Evolutionary conservation across 495 filamentous ascomycete species (phyloP), one percentile per base, ranked within the genome.

Genomic region (Podospora sp.): DNA sequence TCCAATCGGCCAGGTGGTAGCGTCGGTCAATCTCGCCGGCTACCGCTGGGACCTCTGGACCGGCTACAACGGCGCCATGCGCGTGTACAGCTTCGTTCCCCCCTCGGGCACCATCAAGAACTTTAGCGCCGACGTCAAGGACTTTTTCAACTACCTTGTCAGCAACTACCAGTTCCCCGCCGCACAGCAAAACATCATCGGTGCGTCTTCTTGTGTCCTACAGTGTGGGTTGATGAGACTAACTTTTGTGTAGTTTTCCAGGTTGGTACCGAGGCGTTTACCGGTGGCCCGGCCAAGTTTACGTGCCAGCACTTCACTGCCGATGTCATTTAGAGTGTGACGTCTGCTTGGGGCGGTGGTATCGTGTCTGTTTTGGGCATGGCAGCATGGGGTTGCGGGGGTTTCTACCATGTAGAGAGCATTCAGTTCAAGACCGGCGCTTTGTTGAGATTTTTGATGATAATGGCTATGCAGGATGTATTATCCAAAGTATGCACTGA

Each of bases 81-180:
- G 78, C 60, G 78, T 79, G 7, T 84, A 76, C 71, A 83, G 80
- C 73, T 84, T 83, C 63, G 76, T 84, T n/a, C 67, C 80, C 0
- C 50, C 59, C 0, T 29, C 74, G 14, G 66, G 69, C 60, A 20
- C 22, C 6, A 67, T 76, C 49, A 79, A 65, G 2, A 74, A 68
- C 33, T 83, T 72, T 58, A 79, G 61, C 56, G 74, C 65, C 29
- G 77, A 84, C 68, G 72, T 82, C 68, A 82, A 79, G 72, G 62
- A 77, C 0, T 84, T 84, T 71, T 84, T 77, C 71, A 70, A 75
- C 60, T 78, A 81, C 60, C 60, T 84, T 29, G 62, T 70, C 8
- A 33, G 69, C 14, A 75, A 75, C 61, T 65, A 82, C 0, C 62
- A 62, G 5, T 84, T 71, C 62, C 81, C 81, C 0, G 72, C 77